phyloP scores from a whole-genome alignment of 2,329 filamentous ascomycete genomes.

The Podosphaera fusca region DNA sequence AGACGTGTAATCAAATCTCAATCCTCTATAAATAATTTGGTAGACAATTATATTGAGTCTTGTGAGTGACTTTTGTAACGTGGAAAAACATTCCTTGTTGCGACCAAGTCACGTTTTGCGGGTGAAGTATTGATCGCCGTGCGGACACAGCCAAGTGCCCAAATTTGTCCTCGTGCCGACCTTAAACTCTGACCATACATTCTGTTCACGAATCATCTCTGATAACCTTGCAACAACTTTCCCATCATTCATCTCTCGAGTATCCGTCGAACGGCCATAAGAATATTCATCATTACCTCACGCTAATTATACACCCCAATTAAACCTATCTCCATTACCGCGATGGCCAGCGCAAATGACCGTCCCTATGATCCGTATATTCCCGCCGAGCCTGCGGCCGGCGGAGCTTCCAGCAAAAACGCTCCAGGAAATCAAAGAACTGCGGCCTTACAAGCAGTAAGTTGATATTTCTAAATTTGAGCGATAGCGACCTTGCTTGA shows the following conservation, averaged over 20 bases:
- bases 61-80: background rate
- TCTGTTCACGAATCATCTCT: too few species aligned
- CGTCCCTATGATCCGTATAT: slow-evolving; percentile 17
- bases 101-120: background rate
- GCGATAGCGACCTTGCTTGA: too few species aligned
- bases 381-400: slow-evolving; percentile 11
- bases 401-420: slow-evolving; percentile 17
- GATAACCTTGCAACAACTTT: background rate
- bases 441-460: slow-evolving; percentile 64
- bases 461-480: slow-evolving; percentile 18
- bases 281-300: background rate
- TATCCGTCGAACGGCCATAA: background rate
- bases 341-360: slow-evolving; percentile 13
- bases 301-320: background rate
- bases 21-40: too few species aligned
- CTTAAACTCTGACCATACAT: background rate
- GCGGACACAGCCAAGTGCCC: background rate
- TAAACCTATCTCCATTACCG: slow-evolving; percentile 3
- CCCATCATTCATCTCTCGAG: background rate
- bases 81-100: background rate
- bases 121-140: background rate
- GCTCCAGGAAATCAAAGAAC: slow-evolving; percentile 33
- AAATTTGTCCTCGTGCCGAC: background rate
- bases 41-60: too few species aligned
- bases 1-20: too few species aligned